These are phyloP conservation scores for Penicillium sp. DNA, from an alignment of 2,329 filamentous ascomycete species.

Conservation along the genomic window DNA sequence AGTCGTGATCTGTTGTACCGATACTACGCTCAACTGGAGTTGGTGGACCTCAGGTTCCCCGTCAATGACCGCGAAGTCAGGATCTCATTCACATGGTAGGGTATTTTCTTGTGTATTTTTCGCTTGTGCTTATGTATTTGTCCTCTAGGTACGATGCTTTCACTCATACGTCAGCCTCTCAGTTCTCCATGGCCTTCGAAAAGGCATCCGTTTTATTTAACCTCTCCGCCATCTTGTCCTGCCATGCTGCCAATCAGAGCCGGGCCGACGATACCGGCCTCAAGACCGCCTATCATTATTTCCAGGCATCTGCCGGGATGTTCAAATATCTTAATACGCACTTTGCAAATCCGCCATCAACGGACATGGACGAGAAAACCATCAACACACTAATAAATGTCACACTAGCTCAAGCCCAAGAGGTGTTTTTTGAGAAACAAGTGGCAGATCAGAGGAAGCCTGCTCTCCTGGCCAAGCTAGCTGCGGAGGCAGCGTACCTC, in stretches of 20 bases:
- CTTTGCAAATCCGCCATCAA: conserved; percentile 93
- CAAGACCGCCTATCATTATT: conserved; percentile 96
- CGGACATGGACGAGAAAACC: conserved; percentile 91
- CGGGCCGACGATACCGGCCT: conserved; percentile 87
- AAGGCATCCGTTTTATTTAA: conserved; percentile 99
- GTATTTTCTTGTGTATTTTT: conserved; percentile 12
- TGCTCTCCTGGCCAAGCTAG: conserved; percentile 84
- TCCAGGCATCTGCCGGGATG: conserved; percentile 97
- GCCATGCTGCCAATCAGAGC: conserved; percentile 90
- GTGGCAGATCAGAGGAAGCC: conserved; percentile 89
- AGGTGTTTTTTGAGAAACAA: conserved; percentile 97
- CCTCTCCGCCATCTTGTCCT: conserved; percentile 93
- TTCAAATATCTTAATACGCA: conserved; percentile 99
- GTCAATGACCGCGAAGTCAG: conserved; percentile 99
- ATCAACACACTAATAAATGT: conserved; percentile 91
- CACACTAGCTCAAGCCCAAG: conserved; percentile 92
- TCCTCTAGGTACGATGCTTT: conserved; percentile 90
- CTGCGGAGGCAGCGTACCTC: conserved; percentile 83
- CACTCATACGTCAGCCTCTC: conserved; percentile 93
- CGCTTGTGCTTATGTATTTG: background rate
- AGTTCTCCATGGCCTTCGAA: conserved; percentile 95
- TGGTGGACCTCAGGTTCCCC: conserved; percentile 90
- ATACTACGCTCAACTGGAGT: conserved; percentile 95
- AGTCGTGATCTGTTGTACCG: conserved; percentile 91
- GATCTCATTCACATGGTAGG: conserved; percentile 94